Evolutionary conservation across 352 stramenopile genomes (phyloP), one percentile per base, ranked within the genome.

Genomic region (Phytophthora litchii): DNA sequence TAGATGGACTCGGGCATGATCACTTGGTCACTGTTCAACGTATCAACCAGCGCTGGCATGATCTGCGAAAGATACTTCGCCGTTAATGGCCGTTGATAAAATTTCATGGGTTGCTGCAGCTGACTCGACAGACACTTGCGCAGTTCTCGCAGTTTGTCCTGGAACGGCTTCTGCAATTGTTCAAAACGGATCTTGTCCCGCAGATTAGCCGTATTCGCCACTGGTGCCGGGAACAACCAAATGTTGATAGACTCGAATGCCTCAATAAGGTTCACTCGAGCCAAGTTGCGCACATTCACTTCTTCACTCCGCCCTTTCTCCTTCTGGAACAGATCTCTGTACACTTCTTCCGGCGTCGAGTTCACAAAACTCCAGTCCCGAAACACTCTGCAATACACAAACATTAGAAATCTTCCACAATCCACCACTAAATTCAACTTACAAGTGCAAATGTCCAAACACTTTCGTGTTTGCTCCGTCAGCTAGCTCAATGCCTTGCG

Each of bases 1-100:
- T 93, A 95, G 60, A 95, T 95, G 3, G 86, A 94, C 62, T 94
- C 86, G 0, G 86, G 86, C 86, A 95, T 92, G 51, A 95, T 95
- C 8, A 95, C 74, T 60, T 89, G 68, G 54, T 95, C 86, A 20
- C 86, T 90, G 59, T 95, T 94, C n/a, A 95, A 51, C 6, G 81
- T 91, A 45, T 94, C 81, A 3, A 91, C 78, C 12, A 92, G 44
- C 16, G 70, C 71, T 23, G 83, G 86, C 75, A 95, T 90, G 64
- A 95, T 80, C 64, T 91, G 71, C 4, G 78, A 76, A 25, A 95
- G 64, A 42, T 90, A 74, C 19, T 78, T 80, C 0, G 80, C 86
- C 2, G 86, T 94, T 23, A 95, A 56, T 4, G 79, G 81, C 23
- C 88, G 79, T 1, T 80, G 64, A 51, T 90, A 88, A 54, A 95